Evolutionary conservation across 371 early-diverging fungal species (phyloP).

Genomic region (Rhizopus stolonifer): DNA sequence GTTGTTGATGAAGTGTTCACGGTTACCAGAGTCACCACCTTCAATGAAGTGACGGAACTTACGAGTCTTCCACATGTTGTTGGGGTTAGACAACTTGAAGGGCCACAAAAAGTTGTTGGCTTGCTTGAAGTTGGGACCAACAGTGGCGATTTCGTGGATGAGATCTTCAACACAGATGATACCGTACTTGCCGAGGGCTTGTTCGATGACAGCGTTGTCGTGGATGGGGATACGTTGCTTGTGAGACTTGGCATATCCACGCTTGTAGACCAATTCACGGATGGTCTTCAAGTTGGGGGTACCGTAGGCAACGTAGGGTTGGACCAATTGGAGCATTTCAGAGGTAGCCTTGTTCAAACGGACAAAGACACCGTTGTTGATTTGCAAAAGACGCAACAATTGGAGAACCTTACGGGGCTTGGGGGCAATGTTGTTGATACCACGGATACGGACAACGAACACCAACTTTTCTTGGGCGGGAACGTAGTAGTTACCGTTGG

Average conservation of each 20-base stretch:
- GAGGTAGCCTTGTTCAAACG: constrained; percentile 95
- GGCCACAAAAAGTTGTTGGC: constrained; percentile 98
- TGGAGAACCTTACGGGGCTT: constrained; percentile 98
- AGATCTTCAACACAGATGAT: constrained; percentile 97
- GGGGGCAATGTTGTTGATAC: constrained; percentile 96
- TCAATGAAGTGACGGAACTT: constrained; percentile 95
- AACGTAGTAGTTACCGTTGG: constrained; percentile 86
- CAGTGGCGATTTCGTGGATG: constrained; percentile 97
- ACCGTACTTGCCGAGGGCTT: constrained; percentile 88
- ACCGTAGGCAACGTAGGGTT: constrained; percentile 95
- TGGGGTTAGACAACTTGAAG: constrained; percentile 97
- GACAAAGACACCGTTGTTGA: constrained; percentile 98
- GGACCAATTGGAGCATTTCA: constrained; percentile 95
- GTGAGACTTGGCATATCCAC: constrained; percentile 96
- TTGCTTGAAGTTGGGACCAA: constrained; percentile 78
- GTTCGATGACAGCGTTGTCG: constrained; percentile 93
- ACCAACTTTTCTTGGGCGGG: constrained; percentile 93
- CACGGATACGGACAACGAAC: constrained; percentile 92
- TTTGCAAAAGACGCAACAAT: constrained; percentile 95
- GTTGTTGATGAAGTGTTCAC: constrained; percentile 93
- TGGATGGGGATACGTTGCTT: constrained; percentile 92
- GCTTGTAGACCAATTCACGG: constrained; percentile 98
- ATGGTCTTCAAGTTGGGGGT: constrained; percentile 96
- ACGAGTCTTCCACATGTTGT: constrained; percentile 90
- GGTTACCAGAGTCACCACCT: constrained; percentile 97